Evolutionary conservation across 2,329 filamentous ascomycete species (phyloP).

Genomic region (Mariannaea elegans): DNA sequence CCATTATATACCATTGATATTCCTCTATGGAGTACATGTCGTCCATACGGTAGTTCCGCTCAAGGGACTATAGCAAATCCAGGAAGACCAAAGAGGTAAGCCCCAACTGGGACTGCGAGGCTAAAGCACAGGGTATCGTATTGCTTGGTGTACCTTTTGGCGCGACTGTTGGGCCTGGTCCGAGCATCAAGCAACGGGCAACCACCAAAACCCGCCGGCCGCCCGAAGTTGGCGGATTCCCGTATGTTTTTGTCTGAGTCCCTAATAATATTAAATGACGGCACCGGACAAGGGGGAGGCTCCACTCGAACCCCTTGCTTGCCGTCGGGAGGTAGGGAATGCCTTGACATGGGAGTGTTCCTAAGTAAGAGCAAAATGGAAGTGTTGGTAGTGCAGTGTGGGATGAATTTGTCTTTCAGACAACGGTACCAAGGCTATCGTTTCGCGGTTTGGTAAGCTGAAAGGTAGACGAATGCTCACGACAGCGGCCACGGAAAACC

Average conservation of each 20-base stretch:
- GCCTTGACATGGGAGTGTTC: too few species aligned
- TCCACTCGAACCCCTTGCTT: conserved; percentile 20
- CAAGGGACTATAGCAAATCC: too few species aligned
- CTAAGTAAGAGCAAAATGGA: conserved; percentile 10
- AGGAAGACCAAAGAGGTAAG: not conserved
- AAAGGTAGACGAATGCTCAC: not conserved
- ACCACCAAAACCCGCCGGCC: too few species aligned
- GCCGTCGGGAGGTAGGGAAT: conserved; percentile 11
- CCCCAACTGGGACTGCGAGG: not conserved
- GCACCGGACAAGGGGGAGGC: not conserved
- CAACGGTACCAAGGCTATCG: conserved; percentile 22
- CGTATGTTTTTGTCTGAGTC: conserved; percentile 14
- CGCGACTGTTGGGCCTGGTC: too few species aligned
- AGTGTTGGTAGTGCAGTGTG: not conserved
- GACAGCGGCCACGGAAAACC: not conserved
- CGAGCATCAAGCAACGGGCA: too few species aligned
- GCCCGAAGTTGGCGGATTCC: conserved; percentile 2
- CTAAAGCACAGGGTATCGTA: not conserved
- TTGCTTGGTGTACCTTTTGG: too few species aligned
- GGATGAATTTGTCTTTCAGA: conserved; percentile 22
- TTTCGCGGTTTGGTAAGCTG: conserved; percentile 22
- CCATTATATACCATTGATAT: too few species aligned
- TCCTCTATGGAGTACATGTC: too few species aligned
- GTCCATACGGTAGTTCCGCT: not conserved
- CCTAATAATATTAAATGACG: not conserved